Percentiles rank a stretch among this genome's conserved stretches.
These are phyloP conservation scores for Phytophthora sp. DNA, from an alignment of 352 stramenopile genomes.

Conservation along the genomic window DNA sequence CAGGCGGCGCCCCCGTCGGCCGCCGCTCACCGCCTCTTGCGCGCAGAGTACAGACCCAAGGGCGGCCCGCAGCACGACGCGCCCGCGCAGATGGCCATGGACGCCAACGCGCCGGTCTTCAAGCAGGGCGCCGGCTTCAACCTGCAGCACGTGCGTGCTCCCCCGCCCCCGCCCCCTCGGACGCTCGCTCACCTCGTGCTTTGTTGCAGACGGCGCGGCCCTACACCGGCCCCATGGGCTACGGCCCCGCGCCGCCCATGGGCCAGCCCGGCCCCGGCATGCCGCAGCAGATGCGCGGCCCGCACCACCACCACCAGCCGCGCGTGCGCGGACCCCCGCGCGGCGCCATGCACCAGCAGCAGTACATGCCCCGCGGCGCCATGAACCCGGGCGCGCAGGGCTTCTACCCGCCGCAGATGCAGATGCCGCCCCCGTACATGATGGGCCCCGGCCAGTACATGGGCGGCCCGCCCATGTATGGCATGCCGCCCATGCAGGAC, in stretches of 20 bases:
- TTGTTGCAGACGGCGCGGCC: slow-evolving; percentile 32
- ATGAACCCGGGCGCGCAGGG: slow-evolving; percentile 45
- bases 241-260: slow-evolving; percentile 38
- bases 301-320: slow-evolving; percentile 46
- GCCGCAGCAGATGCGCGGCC: slow-evolving; percentile 57
- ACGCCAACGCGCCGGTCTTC: slow-evolving; percentile 45
- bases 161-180: too few species aligned
- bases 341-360: slow-evolving; percentile 43
- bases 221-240: slow-evolving; percentile 52
- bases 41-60: slow-evolving; percentile 52
- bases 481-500: slow-evolving; percentile 49
- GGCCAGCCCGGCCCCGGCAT: slow-evolving; percentile 31
- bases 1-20: background rate
- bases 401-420: slow-evolving; percentile 55
- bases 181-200: background rate
- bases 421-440: slow-evolving; percentile 57
- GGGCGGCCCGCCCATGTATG: slow-evolving; percentile 45
- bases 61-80: slow-evolving; percentile 33
- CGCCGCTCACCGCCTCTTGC: background rate
- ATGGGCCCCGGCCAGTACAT: slow-evolving; percentile 49
- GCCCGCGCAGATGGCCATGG: slow-evolving; percentile 42
- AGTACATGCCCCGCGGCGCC: slow-evolving; percentile 43
- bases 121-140: slow-evolving; percentile 47
- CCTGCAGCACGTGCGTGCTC: slow-evolving; percentile 44
- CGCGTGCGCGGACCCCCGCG: slow-evolving; percentile 45